Percentiles rank a stretch among this genome's conserved stretches.
phyloP scores from a whole-genome alignment of 2,329 filamentous ascomycete species.

The Talaromyces verruculosus region DNA sequence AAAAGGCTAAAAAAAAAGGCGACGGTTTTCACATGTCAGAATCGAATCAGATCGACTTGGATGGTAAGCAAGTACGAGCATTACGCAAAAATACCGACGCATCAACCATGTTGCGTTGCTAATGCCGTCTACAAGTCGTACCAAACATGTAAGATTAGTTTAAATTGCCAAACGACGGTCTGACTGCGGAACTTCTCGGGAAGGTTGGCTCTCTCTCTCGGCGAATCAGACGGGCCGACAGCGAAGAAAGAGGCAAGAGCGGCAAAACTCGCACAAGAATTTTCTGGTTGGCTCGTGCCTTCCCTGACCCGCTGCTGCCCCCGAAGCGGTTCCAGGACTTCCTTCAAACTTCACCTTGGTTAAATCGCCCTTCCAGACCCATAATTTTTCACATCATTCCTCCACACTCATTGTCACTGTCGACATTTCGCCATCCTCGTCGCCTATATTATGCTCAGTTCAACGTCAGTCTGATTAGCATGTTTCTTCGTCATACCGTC shows the following conservation, averaged over 20 bases:
- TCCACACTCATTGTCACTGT: background rate
- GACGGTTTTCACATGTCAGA: constrained; percentile 6
- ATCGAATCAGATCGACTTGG: constrained; percentile 2
- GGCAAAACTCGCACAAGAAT: background rate
- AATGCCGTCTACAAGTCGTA: background rate
- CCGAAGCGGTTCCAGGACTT: background rate
- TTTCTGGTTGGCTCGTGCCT: constrained; percentile 12
- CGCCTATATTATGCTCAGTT: background rate
- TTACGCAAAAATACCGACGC: background rate
- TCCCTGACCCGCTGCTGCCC: constrained; percentile 2
- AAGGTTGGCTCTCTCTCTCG: background rate
- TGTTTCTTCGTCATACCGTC: background rate
- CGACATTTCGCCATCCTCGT: constrained; percentile 9
- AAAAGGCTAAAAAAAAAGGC: background rate
- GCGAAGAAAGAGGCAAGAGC: background rate
- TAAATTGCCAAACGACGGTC: background rate
- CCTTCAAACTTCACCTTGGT: background rate
- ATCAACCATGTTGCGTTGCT: background rate
- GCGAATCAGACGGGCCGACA: constrained; percentile 13
- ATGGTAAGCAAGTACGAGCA: background rate
- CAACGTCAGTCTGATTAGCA: background rate
- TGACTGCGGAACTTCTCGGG: constrained; percentile 12
- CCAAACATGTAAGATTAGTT: background rate
- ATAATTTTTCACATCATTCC: constrained; percentile 5
- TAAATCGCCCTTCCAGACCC: background rate